Evolutionary conservation across 331 rosid genomes (phyloP).

Genomic region (Quercus tomentella): DNA sequence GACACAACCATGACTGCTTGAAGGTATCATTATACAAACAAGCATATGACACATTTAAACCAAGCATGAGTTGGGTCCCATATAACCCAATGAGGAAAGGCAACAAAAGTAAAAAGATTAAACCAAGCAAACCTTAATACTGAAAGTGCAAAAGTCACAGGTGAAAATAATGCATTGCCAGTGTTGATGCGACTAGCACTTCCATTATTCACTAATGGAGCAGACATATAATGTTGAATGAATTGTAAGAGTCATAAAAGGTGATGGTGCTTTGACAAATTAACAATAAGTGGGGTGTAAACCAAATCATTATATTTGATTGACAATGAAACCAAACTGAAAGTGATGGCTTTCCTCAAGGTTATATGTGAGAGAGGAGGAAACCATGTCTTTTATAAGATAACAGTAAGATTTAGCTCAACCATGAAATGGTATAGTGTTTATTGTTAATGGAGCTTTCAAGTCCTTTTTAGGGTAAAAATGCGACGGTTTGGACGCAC

Average conservation of each 20-base stretch:
- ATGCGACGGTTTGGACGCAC: neutral
- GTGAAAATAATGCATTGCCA: neutral
- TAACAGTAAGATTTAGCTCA: neutral
- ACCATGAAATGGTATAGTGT: neutral
- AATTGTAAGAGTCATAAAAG: neutral
- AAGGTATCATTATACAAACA: neutral
- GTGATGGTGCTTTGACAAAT: neutral
- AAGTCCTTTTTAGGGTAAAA: neutral
- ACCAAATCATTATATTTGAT: neutral
- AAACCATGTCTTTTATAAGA: neutral
- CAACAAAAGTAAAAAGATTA: neutral
- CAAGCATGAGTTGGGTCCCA: neutral
- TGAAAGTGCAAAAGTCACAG: neutral
- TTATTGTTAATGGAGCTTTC: neutral
- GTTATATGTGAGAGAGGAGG: neutral
- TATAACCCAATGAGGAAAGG: neutral
- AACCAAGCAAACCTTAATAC: neutral
- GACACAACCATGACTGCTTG: neutral
- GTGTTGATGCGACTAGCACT: neutral
- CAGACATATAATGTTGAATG: neutral
- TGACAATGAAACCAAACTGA: neutral
- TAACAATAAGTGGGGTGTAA: neutral
- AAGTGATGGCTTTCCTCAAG: conserved; percentile 1
- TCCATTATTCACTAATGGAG: neutral
- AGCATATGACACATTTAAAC: neutral